Base-by-base conservation (phyloP, 2,329 filamentous ascomycete genomes). In the Cercospora sp. region DNA sequence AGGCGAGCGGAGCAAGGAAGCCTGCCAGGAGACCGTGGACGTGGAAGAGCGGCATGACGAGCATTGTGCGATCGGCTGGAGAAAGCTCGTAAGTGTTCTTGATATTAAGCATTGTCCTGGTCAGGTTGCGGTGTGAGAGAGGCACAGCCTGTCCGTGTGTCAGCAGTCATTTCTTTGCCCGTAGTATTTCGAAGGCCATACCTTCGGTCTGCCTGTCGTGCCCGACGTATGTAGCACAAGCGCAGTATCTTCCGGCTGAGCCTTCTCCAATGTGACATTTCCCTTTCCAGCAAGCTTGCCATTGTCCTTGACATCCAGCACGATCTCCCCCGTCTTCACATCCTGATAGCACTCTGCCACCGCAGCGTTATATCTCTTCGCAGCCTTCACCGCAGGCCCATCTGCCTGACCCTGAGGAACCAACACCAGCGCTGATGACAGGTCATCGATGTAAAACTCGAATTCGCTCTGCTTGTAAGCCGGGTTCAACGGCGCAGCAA, bases 11-110 rank as follows among this genome's bases (percentile, higher is more conserved):
- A 1, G 91, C 91, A 3, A 97, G 85, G 74, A 96, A 91, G 20
- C 88, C 92, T 69, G 92, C 93, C 13, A 96, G 85, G 2, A 97
- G 85, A n/a, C 93, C 93, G 77, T 95, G 92, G 60, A 96, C 92
- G 80, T 96, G 92, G 84, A 96, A 96, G 1, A 96, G 85, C 18
- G 92, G 92, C 92, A 96, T 96, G 68, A 96, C 92, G 16, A 96
- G 86, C 86, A 93, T 90, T 30, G 92, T 94, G 58, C 92, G 88
- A 79, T 96, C 92, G 63, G 85, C 78, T 5, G 87, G 79, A 0
- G 87, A 89, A 68, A 96, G 85, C 65, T 90, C 80, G 78, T 96
- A 96, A 6, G 92, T 96, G 67, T 85, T 83, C 76, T 90, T 85
- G 77, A 96, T 93, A 80, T 95, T 96, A 75, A 86, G 85, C 91